Evolutionary conservation across 257 asterid genomes (phyloP), one percentile per base, ranked within the genome.

Genomic region (Jacaranda mimosifolia): DNA sequence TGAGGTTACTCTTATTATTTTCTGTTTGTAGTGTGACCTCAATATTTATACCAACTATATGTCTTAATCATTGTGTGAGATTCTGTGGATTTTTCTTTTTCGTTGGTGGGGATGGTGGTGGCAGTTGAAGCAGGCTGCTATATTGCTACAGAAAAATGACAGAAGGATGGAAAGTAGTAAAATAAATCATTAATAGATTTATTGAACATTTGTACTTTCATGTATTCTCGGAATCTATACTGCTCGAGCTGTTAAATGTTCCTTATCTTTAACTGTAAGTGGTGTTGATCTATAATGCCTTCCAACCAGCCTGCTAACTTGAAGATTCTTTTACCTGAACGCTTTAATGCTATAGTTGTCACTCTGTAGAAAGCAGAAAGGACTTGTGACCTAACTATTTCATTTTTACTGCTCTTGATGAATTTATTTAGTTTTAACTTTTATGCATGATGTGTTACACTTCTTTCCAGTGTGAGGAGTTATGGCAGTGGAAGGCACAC

Each of bases 401-500:
- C 6, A 52, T 40, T 39, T n/a, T 55, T 39, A 15, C 55, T 56
- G 40, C 40, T 17, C 11, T 18, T n/a, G 4, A 26, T 70, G 51
- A 9, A 15, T 60, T 8, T 40, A 40, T 26, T 2, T 1, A 26
- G 32, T 26, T 26, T 26, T 26, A 26, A 68, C 14, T 39, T 51
- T 35, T 45, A 36, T 57, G 63, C 8, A 68, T 38, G 10, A 19
- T 26, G 7, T 18, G 49, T 14, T 80, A 45, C 52, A 7, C 36
- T 35, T 59, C 64, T 18, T 80, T 14, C 32, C 81, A 94, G 98
- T 92, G 96, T 60, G 84, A 81, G 68, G 97, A 94, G 82, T 73
- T 92, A 76, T 92, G 97, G 97, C 67, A 36, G 63, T 90, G 90
- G 80, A 94, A 92, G 81, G 92, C 94, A 70, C 97, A 94, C 83